Conservation (phyloP, 1,139 yeast genomes). For the Saccharomyces hybrid region DNA sequence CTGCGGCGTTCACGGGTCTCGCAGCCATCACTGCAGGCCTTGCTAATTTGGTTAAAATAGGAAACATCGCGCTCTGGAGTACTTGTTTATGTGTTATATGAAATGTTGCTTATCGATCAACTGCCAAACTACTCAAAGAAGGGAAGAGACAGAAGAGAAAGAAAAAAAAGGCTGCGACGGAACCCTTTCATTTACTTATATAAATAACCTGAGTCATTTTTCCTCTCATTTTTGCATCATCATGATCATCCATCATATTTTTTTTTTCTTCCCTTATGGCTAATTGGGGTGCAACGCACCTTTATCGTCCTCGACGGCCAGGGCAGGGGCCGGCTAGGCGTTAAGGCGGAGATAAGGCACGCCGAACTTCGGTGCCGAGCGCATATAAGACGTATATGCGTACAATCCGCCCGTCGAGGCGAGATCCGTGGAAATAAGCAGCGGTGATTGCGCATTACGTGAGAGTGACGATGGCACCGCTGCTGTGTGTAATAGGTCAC, state of each 20-base stretch:
- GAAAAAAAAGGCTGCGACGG: neutral
- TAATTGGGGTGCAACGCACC: neutral
- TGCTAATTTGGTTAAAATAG: neutral
- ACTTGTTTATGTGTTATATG: neutral
- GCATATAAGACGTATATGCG: neutral
- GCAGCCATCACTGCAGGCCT: neutral
- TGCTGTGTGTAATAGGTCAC: neutral
- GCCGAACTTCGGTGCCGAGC: neutral
- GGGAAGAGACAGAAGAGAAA: neutral
- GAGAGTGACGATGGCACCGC: neutral
- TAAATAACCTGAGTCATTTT: constrained; percentile 1
- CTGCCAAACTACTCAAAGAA: no score
- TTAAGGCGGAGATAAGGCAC: neutral
- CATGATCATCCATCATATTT: neutral
- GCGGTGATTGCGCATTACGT: neutral
- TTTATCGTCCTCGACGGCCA: neutral
- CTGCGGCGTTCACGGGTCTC: neutral
- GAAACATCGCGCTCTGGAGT: neutral
- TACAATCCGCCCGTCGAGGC: neutral
- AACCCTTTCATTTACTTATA: constrained; percentile 1
- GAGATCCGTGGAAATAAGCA: neutral
- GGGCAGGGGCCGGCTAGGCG: neutral
- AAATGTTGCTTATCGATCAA: neutral
- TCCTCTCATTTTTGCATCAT: neutral
- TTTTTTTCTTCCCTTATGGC: neutral